Evolutionary conservation across 805 yeast species (phyloP), one percentile per base, ranked within the genome.

Genomic region (Myxozyma kluyveri): DNA sequence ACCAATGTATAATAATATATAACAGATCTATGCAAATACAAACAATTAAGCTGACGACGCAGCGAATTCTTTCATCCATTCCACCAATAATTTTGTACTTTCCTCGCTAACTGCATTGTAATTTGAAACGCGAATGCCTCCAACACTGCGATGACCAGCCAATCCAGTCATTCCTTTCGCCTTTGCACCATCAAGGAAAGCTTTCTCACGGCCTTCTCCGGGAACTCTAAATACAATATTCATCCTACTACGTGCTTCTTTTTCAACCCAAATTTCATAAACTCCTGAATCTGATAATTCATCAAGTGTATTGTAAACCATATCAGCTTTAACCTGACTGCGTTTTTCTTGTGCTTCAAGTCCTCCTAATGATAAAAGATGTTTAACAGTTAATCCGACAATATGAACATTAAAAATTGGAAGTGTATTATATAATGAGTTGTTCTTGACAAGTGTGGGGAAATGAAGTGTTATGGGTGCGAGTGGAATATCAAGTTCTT

Each of bases 101-200:
- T 77, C 75, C 43, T 80, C 71, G 3, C 82, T 68, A 47, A 93
- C 86, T 14, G 98, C 96, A 65, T 93, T 91, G 70, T 91, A 59
- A 49, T 89, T 73, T 12, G 97, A 89, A 14, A 95, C 90, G 70
- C 99, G 83, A 71, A 93, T 85, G 27, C 99, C 99, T 46, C 98
- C 98, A 40, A 91, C 98, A 3, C 96, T 88, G 68, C 98, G 81
- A 71, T 91, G 98, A 38, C 99, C 98, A 71, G 89, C 87, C 64
- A 91, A 76, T 4, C 97, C 98, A 3, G 82, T 73, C 57, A 93
- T 75, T 1, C 79, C 76, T 50, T 60, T 65, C 24, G 68, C 78
- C 22, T 73, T 76, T 2, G 97, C 96, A 43, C 75, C 82, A 55
- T 79, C 73, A 55, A 91, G 64, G 71, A 93, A 93, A 54, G 78